Evolutionary conservation across 2,329 filamentous ascomycete species (phyloP), one percentile per base, ranked within the genome.

Genomic region (Alternaria longipes): DNA sequence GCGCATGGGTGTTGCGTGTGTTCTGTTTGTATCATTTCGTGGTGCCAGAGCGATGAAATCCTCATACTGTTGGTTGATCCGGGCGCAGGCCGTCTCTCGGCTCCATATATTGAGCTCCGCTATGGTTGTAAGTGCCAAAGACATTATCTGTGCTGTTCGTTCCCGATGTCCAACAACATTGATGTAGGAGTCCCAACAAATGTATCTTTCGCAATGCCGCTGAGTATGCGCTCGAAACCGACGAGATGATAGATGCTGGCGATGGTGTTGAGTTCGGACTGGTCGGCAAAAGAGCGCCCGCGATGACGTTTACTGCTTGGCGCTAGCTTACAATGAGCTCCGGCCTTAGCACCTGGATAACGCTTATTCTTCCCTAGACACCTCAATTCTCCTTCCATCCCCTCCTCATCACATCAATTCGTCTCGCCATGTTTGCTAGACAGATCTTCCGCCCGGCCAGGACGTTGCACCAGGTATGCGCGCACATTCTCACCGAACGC

Each of bases 401-500:
- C 54, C 61, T 50, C 50, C 49, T 20, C 44, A 34, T 38, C 42
- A 38, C 42, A 63, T 45, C 65, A 68, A 78, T 75, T 75, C 55
- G 67, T 74, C 56, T 57, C 72, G 74, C 58, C 52, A 82, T 82
- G 81, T 82, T 82, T 65, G 75, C 81, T 11, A 76, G 78, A 70
- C 80, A 80, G 63, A 66, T 78, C 56, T 78, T 82, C 71, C 78
- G 80, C 54, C 80, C 80, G 46, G 80, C 79, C 51, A 75, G 75
- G 65, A 71, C 76, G 65, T 72, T 82, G 69, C 76, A 75, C 36
- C 77, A 76, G 70, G 81, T 82, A 72, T 58, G 76, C 66, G 30
- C 44, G 20, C 50, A 53, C 54, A 36, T 63, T 41, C 40, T 32
- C 57, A 56, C 56, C 46, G 11, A 59, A 54, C 62, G 60, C 60